Percentiles rank a stretch among this genome's conserved stretches.
phyloP scores from a whole-genome alignment of 2,329 filamentous ascomycete genomes.

The Teratosphaeria gauchensis region DNA sequence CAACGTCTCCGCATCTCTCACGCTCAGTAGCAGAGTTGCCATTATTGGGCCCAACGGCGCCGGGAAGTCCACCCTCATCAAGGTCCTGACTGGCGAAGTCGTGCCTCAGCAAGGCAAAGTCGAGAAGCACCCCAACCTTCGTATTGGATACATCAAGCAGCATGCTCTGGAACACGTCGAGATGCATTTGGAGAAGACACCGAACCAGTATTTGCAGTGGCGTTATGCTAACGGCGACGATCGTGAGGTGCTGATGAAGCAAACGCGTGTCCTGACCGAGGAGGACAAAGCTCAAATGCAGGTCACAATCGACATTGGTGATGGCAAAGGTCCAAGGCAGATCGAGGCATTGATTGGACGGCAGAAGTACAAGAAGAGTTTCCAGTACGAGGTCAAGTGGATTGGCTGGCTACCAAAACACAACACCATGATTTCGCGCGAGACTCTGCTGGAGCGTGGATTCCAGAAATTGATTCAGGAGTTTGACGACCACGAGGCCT shows the following conservation, averaged over 20 bases:
- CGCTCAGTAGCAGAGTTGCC: constrained; percentile 82
- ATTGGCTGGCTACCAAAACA: constrained; percentile 75
- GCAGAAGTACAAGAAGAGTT: constrained; percentile 98
- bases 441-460: constrained; percentile 75
- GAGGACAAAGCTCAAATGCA: constrained; percentile 87
- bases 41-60: constrained; percentile 97
- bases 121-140: constrained; percentile 96
- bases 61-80: constrained; percentile 96
- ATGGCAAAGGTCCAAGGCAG: constrained; percentile 67
- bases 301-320: constrained; percentile 72
- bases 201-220: constrained; percentile 98
- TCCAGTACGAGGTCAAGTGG: constrained; percentile 99
- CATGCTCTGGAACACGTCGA: constrained; percentile 98
- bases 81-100: constrained; percentile 86
- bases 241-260: constrained; percentile 93
- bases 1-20: constrained; percentile 80
- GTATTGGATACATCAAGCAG: constrained; percentile 99
- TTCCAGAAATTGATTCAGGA: constrained; percentile 94
- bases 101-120: constrained; percentile 78
- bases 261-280: constrained; percentile 79
- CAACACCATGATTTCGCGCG: constrained; percentile 87
- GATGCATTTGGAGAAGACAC: constrained; percentile 98
- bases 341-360: constrained; percentile 87
- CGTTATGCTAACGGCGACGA: constrained; percentile 95
- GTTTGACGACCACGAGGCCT: constrained; percentile 97